Conservation (phyloP, 2,329 filamentous ascomycete species). For the Venturia effusa region DNA sequence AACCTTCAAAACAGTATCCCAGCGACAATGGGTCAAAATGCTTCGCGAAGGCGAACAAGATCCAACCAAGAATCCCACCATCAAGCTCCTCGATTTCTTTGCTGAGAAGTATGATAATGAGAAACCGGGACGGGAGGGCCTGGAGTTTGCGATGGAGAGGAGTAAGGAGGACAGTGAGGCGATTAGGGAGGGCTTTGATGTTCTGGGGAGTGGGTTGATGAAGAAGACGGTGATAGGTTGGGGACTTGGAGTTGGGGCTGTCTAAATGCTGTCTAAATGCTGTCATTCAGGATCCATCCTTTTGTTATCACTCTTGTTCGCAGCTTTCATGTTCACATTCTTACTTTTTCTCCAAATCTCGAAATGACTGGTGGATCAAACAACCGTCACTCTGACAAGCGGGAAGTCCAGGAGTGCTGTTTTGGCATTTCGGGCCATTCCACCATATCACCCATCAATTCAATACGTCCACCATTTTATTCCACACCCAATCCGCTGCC, state of each 20-base stretch:
- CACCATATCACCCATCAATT: too few relatives aligned
- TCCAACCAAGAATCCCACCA: conserved; percentile 37
- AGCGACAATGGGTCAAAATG: conserved; percentile 17
- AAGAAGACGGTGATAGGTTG: conserved; percentile 10
- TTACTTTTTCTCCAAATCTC: too few relatives aligned
- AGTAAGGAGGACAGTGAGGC: neutral
- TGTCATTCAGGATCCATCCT: too few relatives aligned
- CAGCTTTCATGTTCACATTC: too few relatives aligned
- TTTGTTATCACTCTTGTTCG: too few relatives aligned
- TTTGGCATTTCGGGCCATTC: too few relatives aligned
- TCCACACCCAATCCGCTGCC: too few relatives aligned
- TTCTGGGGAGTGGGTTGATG: conserved; percentile 9
- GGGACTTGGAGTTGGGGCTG: neutral
- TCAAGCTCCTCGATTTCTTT: conserved; percentile 46
- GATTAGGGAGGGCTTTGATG: conserved; percentile 11
- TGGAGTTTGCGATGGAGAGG: neutral
- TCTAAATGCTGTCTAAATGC: neutral
- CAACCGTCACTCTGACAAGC: too few relatives aligned
- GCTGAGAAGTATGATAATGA: conserved; percentile 40
- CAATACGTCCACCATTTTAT: too few relatives aligned
- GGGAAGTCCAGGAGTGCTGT: too few relatives aligned
- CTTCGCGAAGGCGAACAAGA: conserved; percentile 35
- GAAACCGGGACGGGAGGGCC: conserved; percentile 18
- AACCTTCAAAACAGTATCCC: conserved; percentile 22
- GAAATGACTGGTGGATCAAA: too few relatives aligned